These are phyloP conservation scores for Verticillium albo-atrum DNA, from an alignment of 2,329 filamentous ascomycete genomes.

Conservation along the genomic window DNA sequence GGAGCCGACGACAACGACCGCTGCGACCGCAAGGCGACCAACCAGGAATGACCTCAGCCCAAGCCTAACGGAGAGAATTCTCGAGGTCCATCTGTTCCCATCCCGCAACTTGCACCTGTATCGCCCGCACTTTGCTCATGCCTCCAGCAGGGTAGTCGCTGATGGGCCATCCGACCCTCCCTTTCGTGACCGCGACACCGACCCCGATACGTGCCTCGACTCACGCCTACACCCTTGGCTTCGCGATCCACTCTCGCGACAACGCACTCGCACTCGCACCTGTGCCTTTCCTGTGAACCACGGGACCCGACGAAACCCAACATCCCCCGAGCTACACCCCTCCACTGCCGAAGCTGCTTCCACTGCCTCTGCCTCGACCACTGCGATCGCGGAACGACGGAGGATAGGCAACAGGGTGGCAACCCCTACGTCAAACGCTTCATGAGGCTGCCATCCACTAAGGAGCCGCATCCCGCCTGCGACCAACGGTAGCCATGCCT, in stretches of 20 bases:
- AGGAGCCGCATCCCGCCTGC: background rate
- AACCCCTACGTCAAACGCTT: background rate
- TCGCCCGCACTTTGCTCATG: background rate
- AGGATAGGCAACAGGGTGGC: background rate
- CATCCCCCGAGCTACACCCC: background rate
- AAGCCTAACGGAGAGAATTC: background rate
- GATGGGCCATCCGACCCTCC: background rate
- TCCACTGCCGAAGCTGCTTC: background rate
- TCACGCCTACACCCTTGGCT: background rate
- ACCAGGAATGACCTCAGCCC: background rate
- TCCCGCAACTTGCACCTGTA: background rate
- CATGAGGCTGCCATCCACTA: conserved; percentile 7
- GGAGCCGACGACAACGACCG: background rate
- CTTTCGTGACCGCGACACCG: background rate
- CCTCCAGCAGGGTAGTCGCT: background rate
- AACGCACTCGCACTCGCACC: background rate
- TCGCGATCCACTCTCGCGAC: background rate
- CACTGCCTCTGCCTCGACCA: background rate
- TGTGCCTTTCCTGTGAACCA: background rate
- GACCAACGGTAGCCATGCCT: conserved; percentile 12
- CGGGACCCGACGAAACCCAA: background rate
- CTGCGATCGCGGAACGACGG: background rate
- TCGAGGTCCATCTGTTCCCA: background rate
- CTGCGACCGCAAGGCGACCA: background rate
- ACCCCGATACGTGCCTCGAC: background rate